These are phyloP conservation scores for Spiromastix sp. DNA, from an alignment of 2,329 filamentous ascomycete genomes.

Conservation along the genomic window DNA sequence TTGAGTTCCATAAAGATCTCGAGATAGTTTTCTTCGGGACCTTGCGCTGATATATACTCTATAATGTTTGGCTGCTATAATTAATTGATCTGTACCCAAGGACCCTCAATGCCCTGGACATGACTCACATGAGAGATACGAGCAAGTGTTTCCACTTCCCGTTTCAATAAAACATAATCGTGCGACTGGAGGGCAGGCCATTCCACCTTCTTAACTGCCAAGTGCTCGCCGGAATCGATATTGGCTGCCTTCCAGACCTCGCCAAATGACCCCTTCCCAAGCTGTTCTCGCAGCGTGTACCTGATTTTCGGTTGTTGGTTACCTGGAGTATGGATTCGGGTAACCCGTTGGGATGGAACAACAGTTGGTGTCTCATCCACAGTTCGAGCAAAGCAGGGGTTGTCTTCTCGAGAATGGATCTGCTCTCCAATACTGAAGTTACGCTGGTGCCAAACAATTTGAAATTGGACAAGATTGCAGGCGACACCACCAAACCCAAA, in stretches of 20 bases:
- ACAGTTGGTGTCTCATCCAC: conserved; percentile 1
- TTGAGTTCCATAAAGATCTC: conserved; percentile 11
- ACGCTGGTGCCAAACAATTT: conserved; percentile 8
- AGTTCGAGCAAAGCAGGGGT: conserved; percentile 3
- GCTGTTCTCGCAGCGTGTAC: conserved; percentile 3
- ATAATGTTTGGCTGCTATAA: conserved; percentile 7
- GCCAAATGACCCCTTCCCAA: conserved; percentile 13
- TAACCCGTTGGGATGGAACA: not conserved
- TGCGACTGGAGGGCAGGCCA: not conserved
- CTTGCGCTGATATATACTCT: conserved; percentile 9
- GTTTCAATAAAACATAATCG: not conserved
- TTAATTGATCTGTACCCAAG: not conserved
- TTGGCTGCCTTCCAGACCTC: conserved; percentile 9
- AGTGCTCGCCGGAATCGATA: conserved; percentile 8
- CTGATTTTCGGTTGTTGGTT: not conserved
- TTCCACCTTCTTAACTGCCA: conserved; percentile 10
- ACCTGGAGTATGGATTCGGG: not conserved
- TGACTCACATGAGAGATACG: conserved; percentile 1
- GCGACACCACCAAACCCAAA: conserved; percentile 11
- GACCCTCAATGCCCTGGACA: not conserved
- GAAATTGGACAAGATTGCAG: conserved; percentile 8
- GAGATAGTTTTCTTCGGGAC: conserved; percentile 1
- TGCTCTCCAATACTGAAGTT: not conserved
- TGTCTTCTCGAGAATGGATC: too few relatives aligned
- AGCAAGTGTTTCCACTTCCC: conserved; percentile 3